Evolutionary conservation across 2,329 filamentous ascomycete genomes (phyloP).

Genomic region (Paecilomyces niveus): DNA sequence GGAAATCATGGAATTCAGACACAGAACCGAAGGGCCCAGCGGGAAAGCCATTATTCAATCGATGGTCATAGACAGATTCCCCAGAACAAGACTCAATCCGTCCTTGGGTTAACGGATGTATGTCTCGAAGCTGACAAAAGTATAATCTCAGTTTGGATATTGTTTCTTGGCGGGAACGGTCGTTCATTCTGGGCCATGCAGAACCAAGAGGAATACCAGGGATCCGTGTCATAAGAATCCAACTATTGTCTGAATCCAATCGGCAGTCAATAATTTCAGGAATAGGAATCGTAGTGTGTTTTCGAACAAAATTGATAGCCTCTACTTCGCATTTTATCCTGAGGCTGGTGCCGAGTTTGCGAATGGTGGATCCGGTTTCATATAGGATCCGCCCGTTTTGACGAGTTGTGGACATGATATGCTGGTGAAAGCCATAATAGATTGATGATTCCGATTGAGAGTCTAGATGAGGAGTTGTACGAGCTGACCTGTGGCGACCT

Average conservation of each 20-base stretch:
- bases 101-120: neutral
- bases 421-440: neutral
- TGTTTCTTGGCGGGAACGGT: neutral
- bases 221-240: neutral
- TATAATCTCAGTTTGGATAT: constrained; percentile 1
- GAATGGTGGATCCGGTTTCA: neutral
- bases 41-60: neutral
- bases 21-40: neutral
- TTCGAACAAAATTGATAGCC: neutral
- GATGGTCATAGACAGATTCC: neutral
- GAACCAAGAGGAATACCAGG: neutral
- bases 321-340: constrained; percentile 1
- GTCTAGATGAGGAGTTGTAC: no score
- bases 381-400: neutral
- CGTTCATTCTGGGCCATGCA: neutral
- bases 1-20: neutral
- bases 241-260: neutral
- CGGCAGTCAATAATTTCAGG: neutral
- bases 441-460: constrained; percentile 47
- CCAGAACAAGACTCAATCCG: neutral
- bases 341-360: neutral
- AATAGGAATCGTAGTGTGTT: neutral
- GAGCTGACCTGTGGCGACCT: no score
- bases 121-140: neutral
- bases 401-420: neutral